Conservation (phyloP, 1,284 basidiomycete species). For the Austroboletus novae-zelandiae region DNA sequence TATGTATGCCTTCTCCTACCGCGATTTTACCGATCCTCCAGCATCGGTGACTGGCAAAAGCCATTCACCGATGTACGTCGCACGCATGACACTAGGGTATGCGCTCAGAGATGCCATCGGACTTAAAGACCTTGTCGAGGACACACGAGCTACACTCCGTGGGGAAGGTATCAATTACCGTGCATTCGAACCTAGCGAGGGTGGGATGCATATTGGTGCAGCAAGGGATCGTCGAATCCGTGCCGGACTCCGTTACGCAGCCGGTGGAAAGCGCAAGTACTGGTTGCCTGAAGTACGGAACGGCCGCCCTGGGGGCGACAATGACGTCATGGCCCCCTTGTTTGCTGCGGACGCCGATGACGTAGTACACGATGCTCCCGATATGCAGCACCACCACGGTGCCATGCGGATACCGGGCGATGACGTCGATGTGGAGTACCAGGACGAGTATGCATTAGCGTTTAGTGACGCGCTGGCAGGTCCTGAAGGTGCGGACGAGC, state of each 20-base stretch:
- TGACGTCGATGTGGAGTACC: constrained; percentile 29
- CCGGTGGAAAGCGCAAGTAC: constrained; percentile 86
- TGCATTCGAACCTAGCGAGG: constrained; percentile 94
- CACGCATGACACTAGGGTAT: constrained; percentile 83
- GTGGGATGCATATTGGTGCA: constrained; percentile 83
- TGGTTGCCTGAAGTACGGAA: constrained; percentile 73
- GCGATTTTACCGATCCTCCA: constrained; percentile 75
- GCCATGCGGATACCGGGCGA: constrained; percentile 16
- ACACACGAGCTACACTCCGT: constrained; percentile 78
- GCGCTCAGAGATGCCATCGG: constrained; percentile 90
- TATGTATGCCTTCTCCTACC: constrained; percentile 82
- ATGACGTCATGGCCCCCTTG: constrained; percentile 77
- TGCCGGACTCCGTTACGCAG: constrained; percentile 87
- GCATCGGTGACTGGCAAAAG: constrained; percentile 27
- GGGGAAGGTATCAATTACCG: constrained; percentile 95
- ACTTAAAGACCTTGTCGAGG: constrained; percentile 83
- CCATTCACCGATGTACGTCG: constrained; percentile 50
- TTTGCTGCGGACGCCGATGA: constrained; percentile 63
- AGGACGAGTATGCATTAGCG: constrained; percentile 44
- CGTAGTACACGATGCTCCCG: constrained; percentile 64
- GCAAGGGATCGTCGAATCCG: constrained; percentile 81
- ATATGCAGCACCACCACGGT: constrained; percentile 39
- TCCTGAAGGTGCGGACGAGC: constrained; percentile 62
- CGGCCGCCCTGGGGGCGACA: constrained; percentile 16
- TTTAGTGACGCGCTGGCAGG: constrained; percentile 52